Conservation (phyloP, 768 basidiomycete genomes). For the Agaricus sinodeliciosus region DNA sequence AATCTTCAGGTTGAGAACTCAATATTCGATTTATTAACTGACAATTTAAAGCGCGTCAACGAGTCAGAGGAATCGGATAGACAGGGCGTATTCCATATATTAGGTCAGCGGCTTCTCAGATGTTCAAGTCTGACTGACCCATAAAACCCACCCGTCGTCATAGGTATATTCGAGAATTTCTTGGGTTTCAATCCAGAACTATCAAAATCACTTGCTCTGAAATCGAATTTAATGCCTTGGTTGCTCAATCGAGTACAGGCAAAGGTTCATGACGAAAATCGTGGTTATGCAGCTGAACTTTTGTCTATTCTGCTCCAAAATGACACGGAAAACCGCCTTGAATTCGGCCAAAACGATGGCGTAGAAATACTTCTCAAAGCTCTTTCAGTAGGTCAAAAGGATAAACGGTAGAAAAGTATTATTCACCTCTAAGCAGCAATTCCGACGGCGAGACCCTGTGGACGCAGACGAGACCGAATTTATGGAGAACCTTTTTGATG, state of each 20-base stretch:
- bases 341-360: slow-evolving; percentile 68
- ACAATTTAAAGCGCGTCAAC: slow-evolving; percentile 84
- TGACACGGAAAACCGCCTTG: slow-evolving; percentile 59
- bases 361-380: slow-evolving; percentile 72
- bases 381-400: slow-evolving; percentile 56
- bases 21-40: slow-evolving; percentile 81
- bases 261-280: slow-evolving; percentile 81
- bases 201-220: slow-evolving; percentile 59
- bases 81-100: slow-evolving; percentile 87
- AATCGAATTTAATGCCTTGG: slow-evolving; percentile 76
- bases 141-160: not conserved
- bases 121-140: not conserved
- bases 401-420: not conserved
- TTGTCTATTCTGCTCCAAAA: slow-evolving; percentile 87
- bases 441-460: slow-evolving; percentile 74
- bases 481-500: slow-evolving; percentile 96
- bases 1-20: slow-evolving; percentile 66
- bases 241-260: slow-evolving; percentile 68
- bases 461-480: slow-evolving; percentile 92
- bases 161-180: slow-evolving; percentile 91
- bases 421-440: slow-evolving; percentile 52
- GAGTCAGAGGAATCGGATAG: slow-evolving; percentile 87
- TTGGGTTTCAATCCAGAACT: slow-evolving; percentile 79
- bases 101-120: slow-evolving; percentile 42
- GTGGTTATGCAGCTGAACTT: slow-evolving; percentile 88